phyloP scores from a whole-genome alignment of 73 alveolate genomes.

The Tetrahymena borealis region DNA sequence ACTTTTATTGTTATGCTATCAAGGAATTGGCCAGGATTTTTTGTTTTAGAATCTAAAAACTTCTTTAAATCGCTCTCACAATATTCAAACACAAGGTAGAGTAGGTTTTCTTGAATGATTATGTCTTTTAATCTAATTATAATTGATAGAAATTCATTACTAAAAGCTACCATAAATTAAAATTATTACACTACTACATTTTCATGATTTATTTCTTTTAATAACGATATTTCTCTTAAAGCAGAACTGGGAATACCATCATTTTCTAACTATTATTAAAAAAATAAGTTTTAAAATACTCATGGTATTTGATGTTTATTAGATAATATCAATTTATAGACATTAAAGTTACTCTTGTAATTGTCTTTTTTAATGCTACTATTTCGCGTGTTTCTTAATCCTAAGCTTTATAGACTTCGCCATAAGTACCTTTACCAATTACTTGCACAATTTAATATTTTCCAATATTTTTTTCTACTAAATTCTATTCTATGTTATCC shows the following conservation, averaged over 20 bases:
- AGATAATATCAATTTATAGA: too few relatives aligned
- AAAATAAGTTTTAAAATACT: background rate
- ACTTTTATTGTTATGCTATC: constrained; percentile 44
- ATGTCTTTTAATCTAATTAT: constrained; percentile 53
- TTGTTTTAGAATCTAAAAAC: constrained; percentile 23
- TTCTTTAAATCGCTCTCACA: constrained; percentile 66
- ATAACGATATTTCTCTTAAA: constrained; percentile 48
- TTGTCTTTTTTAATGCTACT: constrained; percentile 58
- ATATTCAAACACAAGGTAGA: constrained; percentile 62
- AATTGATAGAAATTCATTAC: too few relatives aligned
- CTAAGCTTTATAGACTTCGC: constrained; percentile 62
- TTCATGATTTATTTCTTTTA: constrained; percentile 18
- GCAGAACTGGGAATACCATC: constrained; percentile 80
- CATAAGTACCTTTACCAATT: constrained; percentile 73
- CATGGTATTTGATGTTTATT: too few relatives aligned
- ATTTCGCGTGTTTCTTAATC: constrained; percentile 43
- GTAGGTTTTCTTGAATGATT: constrained; percentile 44
- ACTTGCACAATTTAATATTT: background rate
- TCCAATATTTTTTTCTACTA: background rate
- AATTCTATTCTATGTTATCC: background rate
- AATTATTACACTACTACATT: constrained; percentile 20
- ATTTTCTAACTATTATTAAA: background rate
- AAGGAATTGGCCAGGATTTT: constrained; percentile 51
- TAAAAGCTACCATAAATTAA: constrained; percentile 44
- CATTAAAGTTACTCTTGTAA: constrained; percentile 38